Conservation (phyloP, 2,329 filamentous ascomycete species). For the Diaporthe sp. region DNA sequence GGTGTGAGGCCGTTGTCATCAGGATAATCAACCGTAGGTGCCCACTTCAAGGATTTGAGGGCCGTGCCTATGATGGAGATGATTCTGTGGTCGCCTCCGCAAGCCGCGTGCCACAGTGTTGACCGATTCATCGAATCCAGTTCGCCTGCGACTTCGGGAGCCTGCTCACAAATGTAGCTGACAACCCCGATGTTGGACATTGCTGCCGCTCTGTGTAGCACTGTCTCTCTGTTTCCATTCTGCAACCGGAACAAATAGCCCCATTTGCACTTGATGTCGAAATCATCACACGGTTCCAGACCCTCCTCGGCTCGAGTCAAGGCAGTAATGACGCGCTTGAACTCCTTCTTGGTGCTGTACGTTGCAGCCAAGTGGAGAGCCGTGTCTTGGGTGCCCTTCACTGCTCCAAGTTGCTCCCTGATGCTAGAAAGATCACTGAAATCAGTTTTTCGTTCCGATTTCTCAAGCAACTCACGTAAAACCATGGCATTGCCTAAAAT, state of each 20-base stretch:
- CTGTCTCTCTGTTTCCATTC: neutral
- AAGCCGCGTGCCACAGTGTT: neutral
- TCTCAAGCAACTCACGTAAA: neutral
- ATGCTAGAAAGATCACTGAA: neutral
- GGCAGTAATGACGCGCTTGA: neutral
- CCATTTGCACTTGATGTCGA: no score
- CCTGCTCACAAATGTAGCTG: neutral
- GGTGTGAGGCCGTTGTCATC: neutral
- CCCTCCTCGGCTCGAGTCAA: neutral
- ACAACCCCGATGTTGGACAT: neutral
- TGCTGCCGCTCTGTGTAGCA: neutral
- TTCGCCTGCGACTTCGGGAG: neutral
- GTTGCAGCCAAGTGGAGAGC: neutral
- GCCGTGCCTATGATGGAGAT: neutral
- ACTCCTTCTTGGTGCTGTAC: neutral
- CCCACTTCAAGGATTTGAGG: neutral
- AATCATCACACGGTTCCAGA: no score
- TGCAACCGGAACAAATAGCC: neutral
- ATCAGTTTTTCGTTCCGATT: no score
- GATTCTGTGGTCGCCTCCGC: neutral
- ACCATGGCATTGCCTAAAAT: neutral
- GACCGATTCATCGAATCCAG: neutral
- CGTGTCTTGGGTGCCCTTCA: neutral
- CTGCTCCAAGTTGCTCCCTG: neutral
- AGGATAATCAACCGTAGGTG: neutral